A percentile compares a stretch with the other conserved stretches of the same genome.
These are phyloP conservation scores for Boletus reticuloceps DNA, from an alignment of 768 basidiomycete species.

Conservation along the genomic window DNA sequence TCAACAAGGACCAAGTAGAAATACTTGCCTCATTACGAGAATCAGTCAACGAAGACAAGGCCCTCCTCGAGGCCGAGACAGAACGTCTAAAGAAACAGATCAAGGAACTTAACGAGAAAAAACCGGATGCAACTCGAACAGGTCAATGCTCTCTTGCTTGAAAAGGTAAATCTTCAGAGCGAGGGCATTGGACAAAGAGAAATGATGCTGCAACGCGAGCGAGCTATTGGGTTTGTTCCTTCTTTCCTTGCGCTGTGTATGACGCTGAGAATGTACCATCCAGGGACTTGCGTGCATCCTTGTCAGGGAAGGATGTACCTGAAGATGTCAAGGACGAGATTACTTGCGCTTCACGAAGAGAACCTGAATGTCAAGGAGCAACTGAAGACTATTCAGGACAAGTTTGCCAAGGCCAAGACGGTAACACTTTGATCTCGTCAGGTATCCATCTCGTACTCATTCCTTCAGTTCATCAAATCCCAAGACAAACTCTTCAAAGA, in stretches of 20 bases:
- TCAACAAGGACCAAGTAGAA: slow-evolving; percentile 92
- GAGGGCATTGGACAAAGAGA: slow-evolving; percentile 91
- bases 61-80: slow-evolving; percentile 66
- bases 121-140: slow-evolving; percentile 90
- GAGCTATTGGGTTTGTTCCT: slow-evolving; percentile 69
- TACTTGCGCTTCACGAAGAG: slow-evolving; percentile 77
- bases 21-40: slow-evolving; percentile 84
- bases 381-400: slow-evolving; percentile 67
- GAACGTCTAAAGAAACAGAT: slow-evolving; percentile 63
- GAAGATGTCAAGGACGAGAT: slow-evolving; percentile 76
- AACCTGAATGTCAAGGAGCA: slow-evolving; percentile 70
- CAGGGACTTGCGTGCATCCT: slow-evolving; percentile 74
- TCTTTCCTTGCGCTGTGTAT: not conserved
- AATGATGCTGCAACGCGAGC: slow-evolving; percentile 80
- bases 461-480: slow-evolving; percentile 80
- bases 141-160: slow-evolving; percentile 78
- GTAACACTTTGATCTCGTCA: slow-evolving; percentile 36
- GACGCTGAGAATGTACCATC: not conserved
- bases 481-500: slow-evolving; percentile 90
- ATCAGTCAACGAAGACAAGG: slow-evolving; percentile 87
- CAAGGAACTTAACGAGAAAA: slow-evolving; percentile 73
- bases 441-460: not conserved
- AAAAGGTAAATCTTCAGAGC: slow-evolving; percentile 88
- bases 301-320: slow-evolving; percentile 77
- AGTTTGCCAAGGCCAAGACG: slow-evolving; percentile 74